A percentile compares a stretch with the other conserved stretches of the same genome.
Conservation (phyloP, 1,284 basidiomycete species). For the Tilletiopsis washingtonensis region DNA sequence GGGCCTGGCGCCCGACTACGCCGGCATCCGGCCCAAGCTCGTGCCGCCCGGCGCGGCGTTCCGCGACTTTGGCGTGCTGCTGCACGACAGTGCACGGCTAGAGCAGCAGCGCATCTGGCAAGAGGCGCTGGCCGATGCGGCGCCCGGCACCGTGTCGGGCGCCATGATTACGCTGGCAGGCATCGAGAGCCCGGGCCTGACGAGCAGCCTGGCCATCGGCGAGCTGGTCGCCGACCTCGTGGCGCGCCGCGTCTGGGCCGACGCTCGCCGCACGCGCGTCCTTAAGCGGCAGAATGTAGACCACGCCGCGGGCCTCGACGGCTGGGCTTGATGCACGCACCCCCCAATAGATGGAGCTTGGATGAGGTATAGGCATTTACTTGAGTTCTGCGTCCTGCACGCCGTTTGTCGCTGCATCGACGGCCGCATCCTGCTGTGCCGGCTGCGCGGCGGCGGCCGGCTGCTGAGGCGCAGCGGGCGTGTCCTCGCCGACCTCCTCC, state of each 20-base stretch:
- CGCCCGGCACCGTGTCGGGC: constrained; percentile 5
- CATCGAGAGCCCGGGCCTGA: constrained; percentile 55
- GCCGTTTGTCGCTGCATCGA: too few species aligned
- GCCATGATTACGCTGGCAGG: constrained; percentile 52
- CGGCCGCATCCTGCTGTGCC: too few species aligned
- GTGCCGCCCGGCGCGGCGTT: constrained; percentile 63
- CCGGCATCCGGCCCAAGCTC: constrained; percentile 84
- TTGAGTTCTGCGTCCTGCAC: too few species aligned
- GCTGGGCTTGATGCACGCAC: too few species aligned
- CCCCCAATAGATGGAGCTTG: too few species aligned
- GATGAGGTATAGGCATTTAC: too few species aligned
- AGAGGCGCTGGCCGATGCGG: constrained; percentile 2
- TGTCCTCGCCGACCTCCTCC: background rate
- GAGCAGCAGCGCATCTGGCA: constrained; percentile 34
- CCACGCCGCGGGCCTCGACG: too few species aligned
- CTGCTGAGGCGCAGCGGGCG: too few species aligned
- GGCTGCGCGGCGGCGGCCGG: too few species aligned
- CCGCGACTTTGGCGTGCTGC: constrained; percentile 64
- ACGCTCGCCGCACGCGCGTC: too few species aligned
- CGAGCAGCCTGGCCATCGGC: constrained; percentile 52
- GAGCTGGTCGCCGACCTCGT: constrained; percentile 51
- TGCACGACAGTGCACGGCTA: constrained; percentile 28
- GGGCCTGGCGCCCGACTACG: constrained; percentile 76
- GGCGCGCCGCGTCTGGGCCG: constrained; percentile 47
- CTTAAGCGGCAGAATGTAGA: too few species aligned